A percentile compares a stretch with the other conserved stretches of the same genome.
These are phyloP conservation scores for Phytophthora pinifolia DNA, from an alignment of 352 stramenopile species.

Conservation along the genomic window DNA sequence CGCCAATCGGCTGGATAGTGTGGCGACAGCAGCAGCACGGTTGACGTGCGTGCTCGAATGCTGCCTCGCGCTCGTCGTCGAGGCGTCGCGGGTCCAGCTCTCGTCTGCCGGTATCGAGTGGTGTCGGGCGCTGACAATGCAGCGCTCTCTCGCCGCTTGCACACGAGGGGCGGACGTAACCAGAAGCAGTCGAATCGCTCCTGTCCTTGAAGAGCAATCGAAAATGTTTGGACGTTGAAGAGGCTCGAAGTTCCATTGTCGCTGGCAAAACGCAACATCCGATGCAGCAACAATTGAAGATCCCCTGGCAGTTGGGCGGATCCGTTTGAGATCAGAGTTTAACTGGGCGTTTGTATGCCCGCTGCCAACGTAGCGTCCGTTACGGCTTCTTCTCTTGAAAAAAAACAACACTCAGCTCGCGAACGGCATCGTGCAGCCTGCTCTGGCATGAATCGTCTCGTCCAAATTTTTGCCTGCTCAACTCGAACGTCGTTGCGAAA, in stretches of 20 bases:
- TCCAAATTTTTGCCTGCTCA: slow-evolving; percentile 2
- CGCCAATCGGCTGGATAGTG: slow-evolving; percentile 5
- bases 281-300: slow-evolving; percentile 15
- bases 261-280: too few relatives aligned
- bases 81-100: slow-evolving; percentile 3
- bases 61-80: slow-evolving; percentile 1
- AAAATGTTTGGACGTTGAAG: not conserved
- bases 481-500: not conserved
- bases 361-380: slow-evolving; percentile 12
- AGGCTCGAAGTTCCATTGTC: too few relatives aligned
- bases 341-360: slow-evolving; percentile 6
- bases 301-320: slow-evolving; percentile 12
- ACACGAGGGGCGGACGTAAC: slow-evolving; percentile 4
- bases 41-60: slow-evolving; percentile 4
- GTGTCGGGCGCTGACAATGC: not conserved
- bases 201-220: slow-evolving; percentile 5
- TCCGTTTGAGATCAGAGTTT: slow-evolving; percentile 22
- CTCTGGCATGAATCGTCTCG: slow-evolving; percentile 2
- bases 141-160: slow-evolving; percentile 16
- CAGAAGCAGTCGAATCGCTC: slow-evolving; percentile 6
- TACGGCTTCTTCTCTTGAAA: slow-evolving; percentile 13
- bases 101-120: slow-evolving; percentile 11
- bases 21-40: not conserved
- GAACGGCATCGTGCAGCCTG: not conserved
- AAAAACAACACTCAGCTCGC: slow-evolving; percentile 12